Base-by-base conservation (phyloP, 495 filamentous ascomycete genomes). In the Daldinia grandis region DNA sequence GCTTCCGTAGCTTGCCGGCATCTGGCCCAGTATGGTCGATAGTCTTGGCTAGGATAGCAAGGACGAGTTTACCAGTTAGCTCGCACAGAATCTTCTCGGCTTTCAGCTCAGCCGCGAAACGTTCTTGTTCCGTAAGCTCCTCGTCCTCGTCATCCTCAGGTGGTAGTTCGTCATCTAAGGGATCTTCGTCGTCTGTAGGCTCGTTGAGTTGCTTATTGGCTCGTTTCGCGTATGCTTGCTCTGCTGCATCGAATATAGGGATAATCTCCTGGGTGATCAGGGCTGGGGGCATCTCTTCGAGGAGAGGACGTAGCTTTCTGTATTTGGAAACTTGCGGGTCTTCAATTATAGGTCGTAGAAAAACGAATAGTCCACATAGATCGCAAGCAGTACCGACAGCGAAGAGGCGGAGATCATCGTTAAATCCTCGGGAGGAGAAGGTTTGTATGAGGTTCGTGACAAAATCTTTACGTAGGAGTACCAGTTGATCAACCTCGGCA, bases 21-120 rank as follows among this genome's bases (percentile, higher is more conserved):
- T 85, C 77, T 24, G 83, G 78, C 1, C 86, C 87, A 1, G 78
- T 84, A 15, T 83, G 80, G 66, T 97, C 93, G 49, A 97, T 76
- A 17, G 91, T 86, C 40, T 89, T 87, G 8, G 88, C 93, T 5
- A 92, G 82, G 25, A 96, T 87, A 0, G 90, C 89, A 24, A 96
- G 83, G 8, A 97, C 92, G 35, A 95, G 84, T 71, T 93, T 94
- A 40, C 91, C 90, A 5, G 94, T 88, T 3, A 97, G 82, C 71
- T 93, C 91, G 79, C 95, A 98, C 0, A 98, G 83, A 17, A 88
- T 86, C 72, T 94, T 88, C 76, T 98, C 95, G 2, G 92, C 87
- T 38, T 92, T 80, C 14, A 97, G 81, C 57, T 88, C 85, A 24
- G 85, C 85, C 12, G 84, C 84, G 56, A 87, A 82, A 19, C 84